Evolutionary conservation across 1,284 basidiomycete genomes (phyloP), one percentile per base, ranked within the genome.

Genomic region (Leccinum griseonigrum): DNA sequence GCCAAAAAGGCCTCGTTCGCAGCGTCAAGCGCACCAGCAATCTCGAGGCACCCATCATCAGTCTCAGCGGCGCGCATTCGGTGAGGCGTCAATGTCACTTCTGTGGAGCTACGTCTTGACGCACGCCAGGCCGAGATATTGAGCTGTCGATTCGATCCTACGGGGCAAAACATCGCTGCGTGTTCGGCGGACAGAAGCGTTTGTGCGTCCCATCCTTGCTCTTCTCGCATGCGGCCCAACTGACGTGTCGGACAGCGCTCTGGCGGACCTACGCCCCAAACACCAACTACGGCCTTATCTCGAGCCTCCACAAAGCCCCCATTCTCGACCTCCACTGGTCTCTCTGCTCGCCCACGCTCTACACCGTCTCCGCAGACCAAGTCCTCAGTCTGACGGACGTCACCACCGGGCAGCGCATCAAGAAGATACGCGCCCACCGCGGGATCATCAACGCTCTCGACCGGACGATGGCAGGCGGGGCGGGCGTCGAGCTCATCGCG

Each of bases 401-500:
- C 43, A 85, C 85, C 1, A 90, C 90, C 0, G 94, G 94, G 48
- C 85, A 93, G 72, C 85, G 90, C 52, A 75, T 86, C 56, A 83
- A 87, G 64, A 86, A 87, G 70, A 85, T 93, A 54, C 85, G 90
- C 52, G 94, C 92, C 0, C 95, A 97, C 75, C 85, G 86, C 62
- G 94, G 91, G 56, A 91, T 97, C 63, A 85, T 97, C 77, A 97
- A 97, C 74, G 79, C 86, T 9, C 78, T 97, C n/a, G 92, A 95
- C 75, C 78, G 88, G 60, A 93, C 91, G 29, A 83, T 95, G 75
- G 88, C 90, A 13, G 84, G 86, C 40, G 93, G 92, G 2, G 86
- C 89, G 0, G 94, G 93, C 2, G 83, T 84, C 8, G 95, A 96
- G 74, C 83, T 97, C 36, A 74, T 97, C 22, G 88, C 86, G 7